Evolutionary conservation across 768 basidiomycete species (phyloP), one percentile per base, ranked within the genome.

Genomic region (Amanita inopinata): DNA sequence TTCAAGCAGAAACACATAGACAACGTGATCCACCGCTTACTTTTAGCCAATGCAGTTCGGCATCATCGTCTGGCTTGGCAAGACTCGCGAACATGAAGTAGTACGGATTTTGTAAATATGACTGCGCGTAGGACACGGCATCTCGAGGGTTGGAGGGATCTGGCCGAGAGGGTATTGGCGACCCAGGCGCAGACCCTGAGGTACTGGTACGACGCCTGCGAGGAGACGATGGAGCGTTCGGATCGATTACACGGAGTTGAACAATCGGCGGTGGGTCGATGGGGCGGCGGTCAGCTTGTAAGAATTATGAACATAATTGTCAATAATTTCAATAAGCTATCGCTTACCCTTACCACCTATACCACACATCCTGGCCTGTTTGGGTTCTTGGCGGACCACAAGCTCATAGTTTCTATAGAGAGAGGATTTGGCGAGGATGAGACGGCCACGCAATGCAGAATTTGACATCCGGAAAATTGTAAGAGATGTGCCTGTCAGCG

Each of bases 191-290:
- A 1, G 56, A 58, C 34, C 32, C 47, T 11, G 51, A 49, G 27
- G 49, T 32, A 45, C 45, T 56, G 11, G 37, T 14, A 5, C 34
- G 48, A 24, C 46, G 46, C 14, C 30, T 43, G 15, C 36, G 36
- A 17, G 40, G 50, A 12, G 43, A 24, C 17, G 51, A 46, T 14
- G 38, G 44, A 5, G 47, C 33, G 18, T 55, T 40, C n/a, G 76
- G 80, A 63, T 91, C 84, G 52, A 88, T 69, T 42, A 96, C 87
- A 42, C 84, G 80, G 5, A 97, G 78, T 60, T 94, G 90, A n/a
- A 97, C 80, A 63, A 97, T 92, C 12, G 93, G 92, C 1, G 92
- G 91, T 0, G 93, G 93, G 68, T 97, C 92, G 57, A 97, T 91
- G 2, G 93, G 92, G 27, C 92, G 73, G n/a, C 92, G 76, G 71